Evolutionary conservation across 83 land plant genomes (phyloP).

Genomic region (Thuja plicata): DNA sequence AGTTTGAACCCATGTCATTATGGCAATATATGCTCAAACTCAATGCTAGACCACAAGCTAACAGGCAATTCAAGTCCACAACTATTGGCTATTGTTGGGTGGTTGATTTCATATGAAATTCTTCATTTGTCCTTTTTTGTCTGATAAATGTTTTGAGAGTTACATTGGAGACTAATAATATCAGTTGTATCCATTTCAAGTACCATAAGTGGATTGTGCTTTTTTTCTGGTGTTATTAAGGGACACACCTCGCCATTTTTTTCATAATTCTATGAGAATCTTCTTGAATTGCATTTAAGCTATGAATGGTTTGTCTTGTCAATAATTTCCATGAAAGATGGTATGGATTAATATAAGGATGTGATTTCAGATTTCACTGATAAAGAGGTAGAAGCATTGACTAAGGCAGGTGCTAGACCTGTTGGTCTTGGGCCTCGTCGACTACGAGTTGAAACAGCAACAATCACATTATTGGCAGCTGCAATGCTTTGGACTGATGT

Average conservation of each 20-base stretch:
- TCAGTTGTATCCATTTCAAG: background rate
- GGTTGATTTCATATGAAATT: background rate
- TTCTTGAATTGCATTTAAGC: background rate
- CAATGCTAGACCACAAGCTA: background rate
- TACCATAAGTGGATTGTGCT: background rate
- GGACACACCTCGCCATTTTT: background rate
- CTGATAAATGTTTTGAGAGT: background rate
- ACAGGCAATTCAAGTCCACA: background rate
- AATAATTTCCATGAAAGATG: background rate
- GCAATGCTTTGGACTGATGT: constrained; percentile 60
- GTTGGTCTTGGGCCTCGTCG: constrained; percentile 92
- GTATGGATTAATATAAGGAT: background rate
- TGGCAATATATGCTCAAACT: background rate
- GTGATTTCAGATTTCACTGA: constrained; percentile 72
- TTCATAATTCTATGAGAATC: background rate
- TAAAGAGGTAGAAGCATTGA: constrained; percentile 61
- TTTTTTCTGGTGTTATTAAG: background rate
- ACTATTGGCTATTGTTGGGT: background rate
- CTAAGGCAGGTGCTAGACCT: constrained; percentile 72
- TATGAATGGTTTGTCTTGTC: background rate
- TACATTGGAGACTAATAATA: background rate
- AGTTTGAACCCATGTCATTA: background rate
- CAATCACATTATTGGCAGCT: constrained; percentile 68
- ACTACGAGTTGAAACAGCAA: constrained; percentile 90
- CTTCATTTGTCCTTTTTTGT: background rate